phyloP scores from a whole-genome alignment of 1,284 basidiomycete species.

The Cutaneotrichosporon sp. region DNA sequence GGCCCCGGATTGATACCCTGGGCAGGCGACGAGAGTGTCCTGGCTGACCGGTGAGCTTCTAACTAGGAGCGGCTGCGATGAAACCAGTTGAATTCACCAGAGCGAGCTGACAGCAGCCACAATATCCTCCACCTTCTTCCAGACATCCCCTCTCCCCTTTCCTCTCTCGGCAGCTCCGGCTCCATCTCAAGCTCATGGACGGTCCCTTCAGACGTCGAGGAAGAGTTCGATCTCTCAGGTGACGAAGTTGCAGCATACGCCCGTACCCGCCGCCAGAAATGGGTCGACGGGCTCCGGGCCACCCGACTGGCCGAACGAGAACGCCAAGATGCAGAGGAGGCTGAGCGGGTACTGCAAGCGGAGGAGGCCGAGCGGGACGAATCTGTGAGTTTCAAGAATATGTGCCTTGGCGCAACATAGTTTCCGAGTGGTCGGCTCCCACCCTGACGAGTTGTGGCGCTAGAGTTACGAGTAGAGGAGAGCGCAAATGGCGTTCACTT shows the following conservation, averaged over 20 bases:
- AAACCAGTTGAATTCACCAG: background rate
- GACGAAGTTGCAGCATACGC: conserved; percentile 61
- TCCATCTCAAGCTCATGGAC: conserved; percentile 57
- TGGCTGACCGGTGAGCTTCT: conserved; percentile 39
- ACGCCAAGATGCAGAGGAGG: conserved; percentile 63
- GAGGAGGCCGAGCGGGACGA: conserved; percentile 70
- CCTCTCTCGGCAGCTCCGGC: conserved; percentile 10
- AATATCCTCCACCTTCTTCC: conserved; percentile 73
- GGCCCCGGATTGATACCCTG: conserved; percentile 30
- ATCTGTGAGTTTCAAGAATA: conserved; percentile 14
- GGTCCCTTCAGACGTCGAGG: conserved; percentile 77
- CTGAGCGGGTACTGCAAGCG: conserved; percentile 58
- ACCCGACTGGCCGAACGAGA: conserved; percentile 61
- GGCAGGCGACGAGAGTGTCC: conserved; percentile 29
- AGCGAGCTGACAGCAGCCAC: conserved; percentile 59
- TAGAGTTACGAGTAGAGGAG: conserved; percentile 1
- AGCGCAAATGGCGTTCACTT: background rate
- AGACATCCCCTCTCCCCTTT: conserved; percentile 34
- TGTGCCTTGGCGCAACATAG: background rate
- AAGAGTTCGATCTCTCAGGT: conserved; percentile 70
- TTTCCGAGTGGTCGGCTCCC: background rate
- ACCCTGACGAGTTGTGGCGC: background rate
- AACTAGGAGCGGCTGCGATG: background rate
- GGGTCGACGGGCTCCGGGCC: conserved; percentile 63
- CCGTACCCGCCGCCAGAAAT: conserved; percentile 63